Conservation (phyloP, 1,284 basidiomycete genomes). For the Coniophora puteana region DNA sequence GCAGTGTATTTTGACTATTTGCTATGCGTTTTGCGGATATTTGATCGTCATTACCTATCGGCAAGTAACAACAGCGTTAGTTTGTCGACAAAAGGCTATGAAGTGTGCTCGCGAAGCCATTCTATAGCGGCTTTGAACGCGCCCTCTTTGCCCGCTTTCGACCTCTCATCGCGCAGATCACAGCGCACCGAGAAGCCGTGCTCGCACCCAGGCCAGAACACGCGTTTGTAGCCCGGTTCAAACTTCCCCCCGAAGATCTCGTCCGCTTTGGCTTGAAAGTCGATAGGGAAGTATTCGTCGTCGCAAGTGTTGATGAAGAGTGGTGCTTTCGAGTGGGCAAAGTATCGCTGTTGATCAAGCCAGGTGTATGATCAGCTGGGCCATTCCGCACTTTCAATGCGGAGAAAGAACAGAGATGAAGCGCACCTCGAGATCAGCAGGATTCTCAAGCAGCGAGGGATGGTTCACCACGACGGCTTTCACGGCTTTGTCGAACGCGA, state of each 20-base stretch:
- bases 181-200: conserved; percentile 66
- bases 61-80: too few relatives aligned
- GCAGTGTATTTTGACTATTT: not conserved
- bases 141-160: conserved; percentile 20
- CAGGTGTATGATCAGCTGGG: conserved; percentile 20
- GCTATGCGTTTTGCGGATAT: too few relatives aligned
- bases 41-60: too few relatives aligned
- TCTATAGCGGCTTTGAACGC: conserved; percentile 19
- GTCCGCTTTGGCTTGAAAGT: conserved; percentile 46
- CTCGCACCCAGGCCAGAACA: conserved; percentile 49
- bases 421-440: conserved; percentile 56
- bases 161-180: conserved; percentile 36
- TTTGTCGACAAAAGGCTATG: too few relatives aligned
- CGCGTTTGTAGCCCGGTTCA: conserved; percentile 51
- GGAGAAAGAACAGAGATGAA: not conserved
- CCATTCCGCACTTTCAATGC: conserved; percentile 27
- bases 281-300: conserved; percentile 48
- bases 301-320: conserved; percentile 64
- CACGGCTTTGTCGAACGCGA: conserved; percentile 23
- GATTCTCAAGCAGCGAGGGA: conserved; percentile 42
- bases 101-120: conserved; percentile 20
- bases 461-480: conserved; percentile 29
- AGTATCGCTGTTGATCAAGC: conserved; percentile 57
- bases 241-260: conserved; percentile 54
- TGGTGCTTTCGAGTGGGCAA: conserved; percentile 42